Base-by-base conservation (phyloP, 306 rosid genomes). In the Abrus precatorius region DNA sequence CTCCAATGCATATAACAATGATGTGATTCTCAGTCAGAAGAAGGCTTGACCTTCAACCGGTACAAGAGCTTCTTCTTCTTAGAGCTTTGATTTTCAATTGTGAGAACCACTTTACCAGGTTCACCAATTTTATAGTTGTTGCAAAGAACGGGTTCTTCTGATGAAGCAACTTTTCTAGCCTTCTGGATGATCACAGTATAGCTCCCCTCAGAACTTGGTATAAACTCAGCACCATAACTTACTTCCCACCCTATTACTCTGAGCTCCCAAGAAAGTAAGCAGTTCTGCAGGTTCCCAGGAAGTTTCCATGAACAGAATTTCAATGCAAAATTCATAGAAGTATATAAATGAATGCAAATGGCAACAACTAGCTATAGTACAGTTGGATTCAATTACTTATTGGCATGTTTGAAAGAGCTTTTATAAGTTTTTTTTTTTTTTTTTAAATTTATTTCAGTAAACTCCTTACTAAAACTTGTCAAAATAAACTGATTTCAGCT, bases 1-100 rank as follows among this genome's bases (percentile, higher is more conserved):
- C 47, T 62, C 33, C 13, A n/a, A 62, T 53, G 43, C 13, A 55
- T 30, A 59, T 50, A 69, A 7, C 8, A 30, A 40, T 65, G 53
- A 65, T 36, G 49, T 11, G 5, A 71, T 49, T 14, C 53, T 83
- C 75, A 87, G 11, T 85, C 84, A 82, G 85, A 72, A n/a, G 56
- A 57, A 43, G 86, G 65, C 43, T 86, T 90, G 80, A 79, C 85
- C 91, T 91, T 93, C 81, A 85, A 82, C 9, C 98, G 94, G 83
- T 93, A 93, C 64, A 88, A 90, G 59, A 93, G 93, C 57, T 84
- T 90, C 85, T 93, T 93, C 91, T 88, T 93, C 91, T 91, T 93
- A 10, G 94, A 87, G 80, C 89, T 74, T 43, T 77, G 76, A 48
- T 93, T 93, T 43, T 88, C 86, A 75, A 93, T 75, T 33, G 91